Evolutionary conservation across 805 yeast species (phyloP).

Genomic region (Yamadazyma endophytica): DNA sequence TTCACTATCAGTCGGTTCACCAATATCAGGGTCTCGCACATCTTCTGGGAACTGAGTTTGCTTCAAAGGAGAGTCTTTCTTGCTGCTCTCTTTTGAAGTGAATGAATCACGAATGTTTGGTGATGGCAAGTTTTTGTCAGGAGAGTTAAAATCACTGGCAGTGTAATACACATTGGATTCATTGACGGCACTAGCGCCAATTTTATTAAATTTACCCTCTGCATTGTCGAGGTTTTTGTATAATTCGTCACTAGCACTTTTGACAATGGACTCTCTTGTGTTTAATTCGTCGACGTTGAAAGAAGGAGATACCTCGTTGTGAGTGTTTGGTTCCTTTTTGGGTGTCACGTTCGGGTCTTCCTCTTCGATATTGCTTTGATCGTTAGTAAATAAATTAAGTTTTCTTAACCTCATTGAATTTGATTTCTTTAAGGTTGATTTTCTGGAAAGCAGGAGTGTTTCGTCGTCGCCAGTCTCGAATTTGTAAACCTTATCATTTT

Average conservation of each 20-base stretch:
- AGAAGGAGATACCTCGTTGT: constrained; percentile 13
- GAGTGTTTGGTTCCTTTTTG: background rate
- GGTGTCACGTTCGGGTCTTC: constrained; percentile 5
- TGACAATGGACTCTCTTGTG: constrained; percentile 11
- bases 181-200: constrained; percentile 14
- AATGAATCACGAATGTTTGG: constrained; percentile 10
- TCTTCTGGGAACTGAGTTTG: background rate
- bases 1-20: constrained; percentile 3
- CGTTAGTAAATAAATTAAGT: constrained; percentile 30
- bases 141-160: constrained; percentile 16
- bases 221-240: constrained; percentile 10
- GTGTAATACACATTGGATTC: constrained; percentile 19
- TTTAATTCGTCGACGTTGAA: constrained; percentile 12
- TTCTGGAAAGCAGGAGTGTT: constrained; percentile 27
- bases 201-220: constrained; percentile 12
- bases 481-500: constrained; percentile 27
- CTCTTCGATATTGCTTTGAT: constrained; percentile 6
- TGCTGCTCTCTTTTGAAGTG: constrained; percentile 7
- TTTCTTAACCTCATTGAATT: constrained; percentile 40
- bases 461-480: constrained; percentile 26
- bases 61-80: constrained; percentile 2
- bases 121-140: constrained; percentile 8
- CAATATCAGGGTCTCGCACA: background rate
- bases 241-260: constrained; percentile 15
- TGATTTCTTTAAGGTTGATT: constrained; percentile 35